phyloP scores from a whole-genome alignment of 345 rosid genomes.

The Laguncularia racemosa region DNA sequence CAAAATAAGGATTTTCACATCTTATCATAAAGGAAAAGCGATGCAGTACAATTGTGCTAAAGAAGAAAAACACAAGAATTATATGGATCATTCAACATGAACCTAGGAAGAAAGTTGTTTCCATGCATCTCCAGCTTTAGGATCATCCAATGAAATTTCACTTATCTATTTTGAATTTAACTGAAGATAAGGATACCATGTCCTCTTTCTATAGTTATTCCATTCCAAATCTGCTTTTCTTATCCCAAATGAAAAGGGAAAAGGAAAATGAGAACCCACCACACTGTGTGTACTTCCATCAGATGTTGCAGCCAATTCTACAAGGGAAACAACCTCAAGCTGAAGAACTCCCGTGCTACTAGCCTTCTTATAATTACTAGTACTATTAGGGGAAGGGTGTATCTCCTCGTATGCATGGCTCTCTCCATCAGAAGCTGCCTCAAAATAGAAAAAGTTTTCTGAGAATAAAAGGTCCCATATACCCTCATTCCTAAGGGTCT shows the following conservation, averaged over 20 bases:
- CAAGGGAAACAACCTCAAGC: conserved; percentile 48
- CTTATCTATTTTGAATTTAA: no score
- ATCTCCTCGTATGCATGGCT: conserved; percentile 12
- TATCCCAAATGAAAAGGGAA: neutral
- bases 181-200: no score
- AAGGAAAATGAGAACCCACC: conserved; percentile 27
- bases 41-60: no score
- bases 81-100: no score
- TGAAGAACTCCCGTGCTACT: conserved; percentile 40
- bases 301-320: conserved; percentile 60
- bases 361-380: conserved; percentile 13
- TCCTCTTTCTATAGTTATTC: no score
- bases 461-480: conserved; percentile 76
- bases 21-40: no score
- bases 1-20: no score
- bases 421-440: conserved; percentile 31
- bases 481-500: conserved; percentile 52
- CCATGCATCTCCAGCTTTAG: no score
- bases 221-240: no score
- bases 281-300: conserved; percentile 45
- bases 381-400: conserved; percentile 16
- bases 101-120: no score
- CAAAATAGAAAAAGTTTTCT: conserved; percentile 56
- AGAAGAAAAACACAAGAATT: neutral
- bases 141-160: no score